A percentile compares a stretch with the other conserved stretches of the same genome.
These are phyloP conservation scores for Zygnema cylindricum DNA, from an alignment of 139 green algal species.

Conservation along the genomic window DNA sequence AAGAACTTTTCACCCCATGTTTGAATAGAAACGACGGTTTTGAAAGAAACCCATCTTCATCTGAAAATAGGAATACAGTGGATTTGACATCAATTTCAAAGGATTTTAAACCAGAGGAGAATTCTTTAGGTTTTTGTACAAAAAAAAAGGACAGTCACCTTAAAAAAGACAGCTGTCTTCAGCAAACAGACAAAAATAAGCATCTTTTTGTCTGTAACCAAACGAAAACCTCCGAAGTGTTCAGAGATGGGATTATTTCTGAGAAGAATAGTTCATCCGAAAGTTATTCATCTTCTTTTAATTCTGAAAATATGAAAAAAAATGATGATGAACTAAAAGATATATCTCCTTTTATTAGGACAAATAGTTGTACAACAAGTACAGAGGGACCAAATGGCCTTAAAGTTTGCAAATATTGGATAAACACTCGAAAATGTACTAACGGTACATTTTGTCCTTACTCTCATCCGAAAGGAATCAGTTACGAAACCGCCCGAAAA, in stretches of 20 bases:
- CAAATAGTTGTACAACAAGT: background rate
- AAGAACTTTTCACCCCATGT: no score
- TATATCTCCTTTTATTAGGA: background rate
- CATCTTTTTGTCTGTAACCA: no score
- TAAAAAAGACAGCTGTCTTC: background rate
- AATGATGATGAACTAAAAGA: background rate
- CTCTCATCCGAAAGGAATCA: slow-evolving; percentile 45
- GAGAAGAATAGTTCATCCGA: background rate
- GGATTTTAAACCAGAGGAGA: no score
- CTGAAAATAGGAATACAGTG: background rate
- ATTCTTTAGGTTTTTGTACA: no score
- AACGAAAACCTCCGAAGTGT: background rate
- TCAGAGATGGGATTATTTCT: background rate
- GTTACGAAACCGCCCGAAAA: background rate
- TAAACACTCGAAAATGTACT: slow-evolving; percentile 67
- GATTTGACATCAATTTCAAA: background rate
- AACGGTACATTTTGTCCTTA: slow-evolving; percentile 65
- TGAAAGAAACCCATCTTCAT: background rate
- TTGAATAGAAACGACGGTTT: no score
- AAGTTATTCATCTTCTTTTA: background rate
- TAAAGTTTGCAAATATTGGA: slow-evolving; percentile 70
- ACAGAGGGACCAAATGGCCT: background rate
- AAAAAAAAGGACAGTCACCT: background rate
- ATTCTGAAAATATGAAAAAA: background rate
- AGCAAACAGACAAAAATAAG: no score